Evolutionary conservation across 352 stramenopile genomes (phyloP).

Genomic region (Phytophthora agathidicida): DNA sequence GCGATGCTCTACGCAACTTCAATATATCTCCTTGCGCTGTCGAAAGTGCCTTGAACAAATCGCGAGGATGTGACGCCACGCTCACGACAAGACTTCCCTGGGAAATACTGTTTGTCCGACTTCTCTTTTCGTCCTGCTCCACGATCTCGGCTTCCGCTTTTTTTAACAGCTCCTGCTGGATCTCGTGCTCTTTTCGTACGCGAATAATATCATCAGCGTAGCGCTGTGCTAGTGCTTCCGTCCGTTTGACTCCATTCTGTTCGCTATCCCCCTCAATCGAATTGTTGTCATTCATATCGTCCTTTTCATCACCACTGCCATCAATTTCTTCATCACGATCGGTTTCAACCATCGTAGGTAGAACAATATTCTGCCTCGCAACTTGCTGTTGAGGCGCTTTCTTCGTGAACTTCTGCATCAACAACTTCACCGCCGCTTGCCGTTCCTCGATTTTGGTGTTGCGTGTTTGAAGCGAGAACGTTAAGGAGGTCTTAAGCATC

Average conservation of each 20-base stretch:
- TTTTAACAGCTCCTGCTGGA: conserved; percentile 51
- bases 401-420: conserved; percentile 46
- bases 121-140: conserved; percentile 47
- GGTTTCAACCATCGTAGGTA: conserved; percentile 9
- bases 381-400: conserved; percentile 5
- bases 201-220: conserved; percentile 62
- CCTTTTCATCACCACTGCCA: neutral
- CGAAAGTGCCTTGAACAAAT: conserved; percentile 68
- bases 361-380: neutral
- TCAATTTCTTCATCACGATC: conserved; percentile 7
- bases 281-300: neutral
- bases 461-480: conserved; percentile 46
- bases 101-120: conserved; percentile 63
- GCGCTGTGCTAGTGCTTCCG: conserved; percentile 48
- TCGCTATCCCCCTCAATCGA: conserved; percentile 2
- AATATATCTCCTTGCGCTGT: conserved; percentile 50
- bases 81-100: conserved; percentile 56
- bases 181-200: conserved; percentile 58
- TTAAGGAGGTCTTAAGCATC: conserved; percentile 49
- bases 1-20: conserved; percentile 49
- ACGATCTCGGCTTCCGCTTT: conserved; percentile 46
- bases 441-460: conserved; percentile 67
- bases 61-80: conserved; percentile 61
- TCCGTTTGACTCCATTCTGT: conserved; percentile 47
- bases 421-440: conserved; percentile 50